Evolutionary conservation across 257 asterid species (phyloP), one percentile per base, ranked within the genome.

Genomic region (Capsicum rhomboideum): DNA sequence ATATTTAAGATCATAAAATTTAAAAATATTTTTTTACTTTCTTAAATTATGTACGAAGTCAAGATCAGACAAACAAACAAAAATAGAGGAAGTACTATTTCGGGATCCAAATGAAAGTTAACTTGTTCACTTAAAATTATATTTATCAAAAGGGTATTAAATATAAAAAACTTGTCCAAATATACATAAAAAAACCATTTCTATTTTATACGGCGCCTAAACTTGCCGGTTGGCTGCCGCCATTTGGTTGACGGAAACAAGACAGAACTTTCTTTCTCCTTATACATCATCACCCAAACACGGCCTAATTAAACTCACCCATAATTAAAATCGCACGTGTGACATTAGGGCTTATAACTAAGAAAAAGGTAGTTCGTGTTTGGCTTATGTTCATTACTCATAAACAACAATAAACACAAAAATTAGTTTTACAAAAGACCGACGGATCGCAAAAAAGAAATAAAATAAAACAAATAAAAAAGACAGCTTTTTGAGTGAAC

Each of bases 291-390:
- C 79, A 53, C 3, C 46, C 79, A 79, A 86, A 86, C 88, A 78
- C 16, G 82, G 86, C 86, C 86, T 74, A 81, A 26, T 28, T 6
- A 49, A 66, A 84, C 63, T 13, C 18, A 6, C 26, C n/a, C 16
- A 66, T 74, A 8, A 13, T 1, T 6, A 6, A 61, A 14, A 5
- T 44, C 78, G 82, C 90, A 83, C 82, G 88, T 83, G 87, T 54
- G 83, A 17, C 37, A 77, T 77, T 77, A 4, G 61, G 64, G 44
- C 64, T 28, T 77, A 28, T 50, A 28, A 4, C 26, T 50, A 17
- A 55, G 56, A 44, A n/a, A 26, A 29, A 2, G 58, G 4, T 71
- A 53, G 82, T 82, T 71, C 82, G 59, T 72, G 91, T 86, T 86
- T 88, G 88, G 82, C 72, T 49, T 20, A 49, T 63, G 59, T 50